Base-by-base conservation (phyloP, 2,329 filamentous ascomycete genomes). In the Phaeophleospora eucalypticola region DNA sequence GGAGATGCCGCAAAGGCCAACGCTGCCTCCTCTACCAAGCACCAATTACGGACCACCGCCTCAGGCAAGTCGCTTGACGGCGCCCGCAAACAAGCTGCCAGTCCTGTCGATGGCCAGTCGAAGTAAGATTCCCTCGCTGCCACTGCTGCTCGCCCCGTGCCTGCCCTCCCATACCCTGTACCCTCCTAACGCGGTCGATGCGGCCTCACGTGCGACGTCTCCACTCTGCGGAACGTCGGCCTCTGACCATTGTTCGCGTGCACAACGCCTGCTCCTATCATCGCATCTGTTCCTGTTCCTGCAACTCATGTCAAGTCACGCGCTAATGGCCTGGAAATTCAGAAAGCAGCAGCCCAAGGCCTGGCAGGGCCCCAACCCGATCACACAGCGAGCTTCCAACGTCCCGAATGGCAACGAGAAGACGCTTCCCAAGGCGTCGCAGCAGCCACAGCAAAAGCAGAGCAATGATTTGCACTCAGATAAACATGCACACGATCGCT, bases 351-450 rank as follows among this genome's bases (percentile, higher is more conserved):
- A 44, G 40, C 44, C 39, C 24, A 49, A 49, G 65, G 79, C 79
- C 60, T 84, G 81, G 81, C 45, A 75, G 40, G 78, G 78, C 58
- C 74, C 76, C 46, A 83, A 83, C 63, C 78, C 80, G 36, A 76
- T 81, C 62, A 80, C 78, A 16, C 78, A 82, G 57, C 76, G 78
- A 56, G 64, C 74, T 37, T 70, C 74, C 19, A 69, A 68, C 49
- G 62, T 66, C 49, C 71, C 75, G 53, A 83, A 83, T 70, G 80
- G 80, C 57, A 72, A 69, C 51, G 68, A 71, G 55, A 67, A 63
- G 49, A 51, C 58, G 41, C 52, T 54, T 10, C 53, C 55, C 17
- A 56, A 49, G 41, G 53, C 52, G 21, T 27, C 47, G 17, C 56
- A 48, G 24, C 46, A 54, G 43, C 49, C 46, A 35, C 43, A 52